Base-by-base conservation (phyloP, 1,284 basidiomycete species). In the Rhodotorula sp. region DNA sequence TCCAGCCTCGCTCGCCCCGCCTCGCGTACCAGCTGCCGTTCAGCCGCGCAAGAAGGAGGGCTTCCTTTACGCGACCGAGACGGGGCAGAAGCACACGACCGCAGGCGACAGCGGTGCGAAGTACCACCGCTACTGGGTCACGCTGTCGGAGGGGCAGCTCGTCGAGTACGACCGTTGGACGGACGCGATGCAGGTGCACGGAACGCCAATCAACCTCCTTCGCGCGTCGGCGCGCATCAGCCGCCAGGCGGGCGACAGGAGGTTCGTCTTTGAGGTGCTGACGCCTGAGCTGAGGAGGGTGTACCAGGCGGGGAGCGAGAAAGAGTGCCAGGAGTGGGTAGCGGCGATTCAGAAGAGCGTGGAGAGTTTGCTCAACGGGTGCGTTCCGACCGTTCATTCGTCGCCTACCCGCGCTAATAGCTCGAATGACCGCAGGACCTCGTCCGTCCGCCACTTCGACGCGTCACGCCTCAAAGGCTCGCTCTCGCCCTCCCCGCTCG, bases 331-430 rank as follows among this genome's bases (percentile, higher is more conserved):
- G 61, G 81, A 82, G 64, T 86, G 85, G 85, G 80, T 85, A 41
- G 81, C 83, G 54, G 83, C 84, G 10, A 85, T 86, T 62, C 81
- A 81, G 54, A 84, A 83, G 64, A 84, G 84, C 36, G 85, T 85
- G 66, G 84, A 86, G 77, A 84, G 83, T 54, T 78, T 84, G 55
- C 80, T 85, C 69, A 85, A 85, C 76, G 85, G 81, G 78, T 76
- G 46, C 54, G 75, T 22, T 6, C 15, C 19, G 32, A 7, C 32
- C 32, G 6, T 29, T 29, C 8, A 1, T 5, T 34, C 21, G 6
- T 54, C 7, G 1, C n/a, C 3, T 17, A n/a, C 1, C 27, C 50
- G 2, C 8, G 32, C 53, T 54, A 21, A 54, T 32, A 6, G 8
- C 17, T 34, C 36, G 17, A 25, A 5, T 34, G 15, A 4, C 25